Conservation (phyloP, 2,329 filamentous ascomycete species). For the Blastomyces percursus region DNA sequence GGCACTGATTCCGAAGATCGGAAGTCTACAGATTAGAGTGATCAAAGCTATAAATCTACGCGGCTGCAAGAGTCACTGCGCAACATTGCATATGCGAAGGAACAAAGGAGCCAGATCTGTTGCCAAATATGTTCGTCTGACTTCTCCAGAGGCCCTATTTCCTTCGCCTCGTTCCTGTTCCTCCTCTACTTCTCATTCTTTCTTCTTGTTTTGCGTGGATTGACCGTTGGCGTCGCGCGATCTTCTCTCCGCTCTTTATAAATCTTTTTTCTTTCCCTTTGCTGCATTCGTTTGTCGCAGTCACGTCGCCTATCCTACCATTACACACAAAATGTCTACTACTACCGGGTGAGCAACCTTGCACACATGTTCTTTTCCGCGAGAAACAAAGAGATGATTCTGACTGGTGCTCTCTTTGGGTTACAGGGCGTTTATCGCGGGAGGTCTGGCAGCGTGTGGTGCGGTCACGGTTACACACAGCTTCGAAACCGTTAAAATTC, state of each 20-base stretch:
- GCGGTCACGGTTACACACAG: slow-evolving; percentile 96
- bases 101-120: background rate
- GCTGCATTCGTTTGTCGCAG: background rate
- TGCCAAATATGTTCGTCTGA: slow-evolving; percentile 1
- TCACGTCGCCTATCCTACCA: background rate
- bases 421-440: slow-evolving; percentile 74
- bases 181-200: background rate
- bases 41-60: background rate
- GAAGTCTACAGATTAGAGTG: too few relatives aligned
- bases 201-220: background rate
- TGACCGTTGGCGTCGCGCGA: background rate
- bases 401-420: slow-evolving; percentile 8
- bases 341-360: slow-evolving; percentile 37
- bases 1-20: background rate
- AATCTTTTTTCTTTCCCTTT: background rate
- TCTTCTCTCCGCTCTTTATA: background rate
- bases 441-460: slow-evolving; percentile 91
- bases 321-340: slow-evolving; percentile 40
- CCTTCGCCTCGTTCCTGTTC: background rate
- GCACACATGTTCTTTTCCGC: background rate
- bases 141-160: background rate
- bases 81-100: background rate
- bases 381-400: background rate
- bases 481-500: slow-evolving; percentile 98
- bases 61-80: too few relatives aligned